Percentiles rank a stretch among this genome's conserved stretches.
Evolutionary conservation across 2,329 filamentous ascomycete species (phyloP).

Genomic region (Calonectria naviculata): DNA sequence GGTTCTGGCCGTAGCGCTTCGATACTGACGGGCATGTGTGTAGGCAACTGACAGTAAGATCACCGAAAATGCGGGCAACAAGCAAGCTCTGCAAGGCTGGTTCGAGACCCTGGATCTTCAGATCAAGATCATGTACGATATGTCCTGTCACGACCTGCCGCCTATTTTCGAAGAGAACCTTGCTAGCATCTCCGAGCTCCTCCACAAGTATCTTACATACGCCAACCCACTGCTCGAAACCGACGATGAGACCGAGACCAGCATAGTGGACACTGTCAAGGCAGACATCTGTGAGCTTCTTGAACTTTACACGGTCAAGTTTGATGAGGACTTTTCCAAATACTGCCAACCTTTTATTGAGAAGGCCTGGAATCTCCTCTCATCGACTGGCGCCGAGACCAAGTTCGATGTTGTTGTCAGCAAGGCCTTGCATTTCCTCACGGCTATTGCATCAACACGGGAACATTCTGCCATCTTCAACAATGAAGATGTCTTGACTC

Average conservation of each 20-base stretch:
- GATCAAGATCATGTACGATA: constrained; percentile 93
- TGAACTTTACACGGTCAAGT: constrained; percentile 93
- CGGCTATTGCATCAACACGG: constrained; percentile 82
- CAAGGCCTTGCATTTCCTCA: constrained; percentile 94
- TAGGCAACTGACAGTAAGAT: constrained; percentile 78
- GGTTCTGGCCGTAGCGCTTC: background rate
- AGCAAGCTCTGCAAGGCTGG: constrained; percentile 78
- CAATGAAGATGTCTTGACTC: constrained; percentile 79
- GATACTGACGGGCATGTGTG: constrained; percentile 29
- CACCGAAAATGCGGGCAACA: constrained; percentile 79
- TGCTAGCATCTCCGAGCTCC: constrained; percentile 76
- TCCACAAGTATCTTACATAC: constrained; percentile 95
- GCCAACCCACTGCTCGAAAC: constrained; percentile 85
- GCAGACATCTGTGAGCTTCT: constrained; percentile 93
- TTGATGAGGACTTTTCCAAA: constrained; percentile 89
- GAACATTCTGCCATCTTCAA: constrained; percentile 89
- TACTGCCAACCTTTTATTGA: constrained; percentile 87
- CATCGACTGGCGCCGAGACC: constrained; percentile 84
- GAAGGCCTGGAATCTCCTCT: constrained; percentile 91
- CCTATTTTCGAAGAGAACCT: constrained; percentile 95
- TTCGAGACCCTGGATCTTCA: constrained; percentile 89
- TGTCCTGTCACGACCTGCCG: constrained; percentile 96
- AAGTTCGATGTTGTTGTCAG: constrained; percentile 96
- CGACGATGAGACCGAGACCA: constrained; percentile 90
- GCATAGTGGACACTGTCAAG: constrained; percentile 86